Conservation (phyloP, 768 basidiomycete genomes). For the Russula virescens region DNA sequence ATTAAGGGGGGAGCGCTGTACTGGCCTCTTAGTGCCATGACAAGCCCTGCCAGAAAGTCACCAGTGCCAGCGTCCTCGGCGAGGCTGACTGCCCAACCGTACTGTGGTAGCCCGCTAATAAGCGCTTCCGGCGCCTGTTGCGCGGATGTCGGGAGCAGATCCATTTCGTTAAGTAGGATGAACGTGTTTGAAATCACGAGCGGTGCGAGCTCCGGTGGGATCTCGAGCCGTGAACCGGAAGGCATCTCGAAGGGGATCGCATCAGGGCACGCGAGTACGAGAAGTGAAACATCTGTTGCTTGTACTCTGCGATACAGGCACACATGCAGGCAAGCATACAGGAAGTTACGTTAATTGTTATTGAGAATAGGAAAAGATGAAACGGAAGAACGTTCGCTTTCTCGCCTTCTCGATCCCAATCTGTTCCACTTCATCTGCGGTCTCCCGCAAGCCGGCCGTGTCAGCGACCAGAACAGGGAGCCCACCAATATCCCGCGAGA, state of each 20-base stretch:
- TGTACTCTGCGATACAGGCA: constrained; percentile 43
- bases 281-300: constrained; percentile 66
- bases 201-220: constrained; percentile 44
- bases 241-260: constrained; percentile 21
- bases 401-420: constrained; percentile 80
- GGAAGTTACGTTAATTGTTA: not conserved
- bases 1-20: constrained; percentile 30
- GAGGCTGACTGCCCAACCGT: constrained; percentile 58
- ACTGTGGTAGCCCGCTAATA: not conserved
- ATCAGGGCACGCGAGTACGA: constrained; percentile 69
- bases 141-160: constrained; percentile 37
- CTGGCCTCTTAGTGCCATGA: constrained; percentile 39
- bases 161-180: constrained; percentile 76
- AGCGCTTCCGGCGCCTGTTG: not conserved
- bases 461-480: constrained; percentile 76
- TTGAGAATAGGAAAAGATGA: not conserved
- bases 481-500: constrained; percentile 85
- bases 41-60: constrained; percentile 42
- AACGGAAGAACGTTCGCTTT: constrained; percentile 37
- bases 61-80: constrained; percentile 49
- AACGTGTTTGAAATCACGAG: constrained; percentile 55
- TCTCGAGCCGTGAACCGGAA: constrained; percentile 22
- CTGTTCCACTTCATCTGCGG: constrained; percentile 64
- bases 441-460: constrained; percentile 76
- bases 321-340: not conserved